A percentile compares a stretch with the other conserved stretches of the same genome.
phyloP scores from a whole-genome alignment of 2,329 filamentous ascomycete species.

The Fusarium scirpi region DNA sequence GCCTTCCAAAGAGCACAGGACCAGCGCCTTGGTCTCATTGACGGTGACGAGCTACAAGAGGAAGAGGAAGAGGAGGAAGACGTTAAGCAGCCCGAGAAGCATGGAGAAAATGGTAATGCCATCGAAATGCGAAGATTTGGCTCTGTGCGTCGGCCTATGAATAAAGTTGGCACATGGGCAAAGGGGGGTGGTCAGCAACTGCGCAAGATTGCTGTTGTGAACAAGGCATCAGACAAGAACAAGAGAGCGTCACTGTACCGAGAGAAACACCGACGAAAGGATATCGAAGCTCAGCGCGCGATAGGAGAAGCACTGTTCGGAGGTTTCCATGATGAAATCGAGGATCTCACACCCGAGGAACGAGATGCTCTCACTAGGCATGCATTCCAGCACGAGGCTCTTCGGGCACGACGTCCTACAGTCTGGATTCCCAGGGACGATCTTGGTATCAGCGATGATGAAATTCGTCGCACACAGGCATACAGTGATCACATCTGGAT shows the following conservation, averaged over 20 bases:
- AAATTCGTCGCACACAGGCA: conserved; percentile 80
- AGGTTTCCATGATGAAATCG: conserved; percentile 90
- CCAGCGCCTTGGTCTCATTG: conserved; percentile 71
- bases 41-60: conserved; percentile 60
- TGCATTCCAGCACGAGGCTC: conserved; percentile 90
- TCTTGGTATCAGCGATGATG: conserved; percentile 90
- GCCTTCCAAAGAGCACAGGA: conserved; percentile 86
- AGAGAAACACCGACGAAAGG: conserved; percentile 63
- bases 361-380: conserved; percentile 86
- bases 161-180: conserved; percentile 55
- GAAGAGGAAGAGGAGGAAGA: conserved; percentile 56
- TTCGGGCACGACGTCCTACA: conserved; percentile 85
- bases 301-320: conserved; percentile 87
- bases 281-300: conserved; percentile 77
- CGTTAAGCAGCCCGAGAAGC: conserved; percentile 52
- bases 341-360: conserved; percentile 91
- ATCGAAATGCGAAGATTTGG: conserved; percentile 58
- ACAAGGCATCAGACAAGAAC: conserved; percentile 43
- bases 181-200: conserved; percentile 63
- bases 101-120: conserved; percentile 52
- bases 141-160: conserved; percentile 59
- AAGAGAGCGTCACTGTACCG: conserved; percentile 61
- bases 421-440: conserved; percentile 96
- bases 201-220: conserved; percentile 55
- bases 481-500: conserved; percentile 90